Evolutionary conservation across 192 early-diverging fungal species (phyloP).

Genomic region (Coemansia furcata): DNA sequence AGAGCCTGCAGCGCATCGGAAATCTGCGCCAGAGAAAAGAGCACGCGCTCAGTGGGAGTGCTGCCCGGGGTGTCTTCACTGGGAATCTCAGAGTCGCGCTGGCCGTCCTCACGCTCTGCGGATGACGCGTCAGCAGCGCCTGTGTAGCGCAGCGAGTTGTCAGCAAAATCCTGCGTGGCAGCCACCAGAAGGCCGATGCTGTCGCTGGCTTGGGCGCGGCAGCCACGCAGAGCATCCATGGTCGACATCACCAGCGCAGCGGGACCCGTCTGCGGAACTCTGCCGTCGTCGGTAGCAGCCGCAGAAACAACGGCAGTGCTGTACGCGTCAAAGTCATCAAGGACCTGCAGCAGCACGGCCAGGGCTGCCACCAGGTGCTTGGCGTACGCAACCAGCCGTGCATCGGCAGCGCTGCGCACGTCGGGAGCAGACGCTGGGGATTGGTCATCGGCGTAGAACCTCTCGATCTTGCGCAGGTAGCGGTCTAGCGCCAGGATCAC

Average conservation of each 20-base stretch:
- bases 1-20: slow-evolving; percentile 39
- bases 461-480: slow-evolving; percentile 50
- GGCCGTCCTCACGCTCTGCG: slow-evolving; percentile 19
- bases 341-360: slow-evolving; percentile 49
- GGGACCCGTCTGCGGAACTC: slow-evolving; percentile 28
- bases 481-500: slow-evolving; percentile 50
- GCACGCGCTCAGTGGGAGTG: slow-evolving; percentile 21
- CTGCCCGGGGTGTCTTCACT: slow-evolving; percentile 5
- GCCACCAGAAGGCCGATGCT: slow-evolving; percentile 44
- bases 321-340: slow-evolving; percentile 51
- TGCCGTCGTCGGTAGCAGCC: slow-evolving; percentile 28
- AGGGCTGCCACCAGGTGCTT: slow-evolving; percentile 48
- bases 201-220: slow-evolving; percentile 40
- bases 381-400: slow-evolving; percentile 46
- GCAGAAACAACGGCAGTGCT: slow-evolving; percentile 29
- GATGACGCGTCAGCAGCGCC: neutral
- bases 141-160: slow-evolving; percentile 19
- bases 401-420: slow-evolving; percentile 36
- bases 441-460: slow-evolving; percentile 31
- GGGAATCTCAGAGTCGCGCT: slow-evolving; percentile 36
- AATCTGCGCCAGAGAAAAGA: slow-evolving; percentile 22
- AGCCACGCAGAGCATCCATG: slow-evolving; percentile 28
- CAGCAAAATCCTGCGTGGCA: slow-evolving; percentile 49
- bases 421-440: slow-evolving; percentile 8
- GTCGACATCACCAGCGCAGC: slow-evolving; percentile 20